Conservation (phyloP, 2,329 filamentous ascomycete genomes). For the Clarireedia hainanense region DNA sequence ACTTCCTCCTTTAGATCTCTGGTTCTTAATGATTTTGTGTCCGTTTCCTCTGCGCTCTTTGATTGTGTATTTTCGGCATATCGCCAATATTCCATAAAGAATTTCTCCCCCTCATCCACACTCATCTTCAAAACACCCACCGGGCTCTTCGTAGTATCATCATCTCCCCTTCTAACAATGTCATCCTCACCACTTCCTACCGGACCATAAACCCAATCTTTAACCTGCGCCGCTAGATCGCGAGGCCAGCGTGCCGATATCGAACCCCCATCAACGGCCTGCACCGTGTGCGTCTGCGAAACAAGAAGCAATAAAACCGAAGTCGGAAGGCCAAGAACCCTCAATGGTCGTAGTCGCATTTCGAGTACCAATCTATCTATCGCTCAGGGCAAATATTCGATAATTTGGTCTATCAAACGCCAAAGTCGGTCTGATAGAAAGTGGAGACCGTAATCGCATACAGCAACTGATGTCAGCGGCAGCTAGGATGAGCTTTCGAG, state of each 20-base stretch:
- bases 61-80: conserved; percentile 19
- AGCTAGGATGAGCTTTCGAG: too few species aligned
- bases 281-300: conserved; percentile 31
- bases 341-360: conserved; percentile 34
- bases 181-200: conserved; percentile 34
- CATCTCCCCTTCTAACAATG: conserved; percentile 32
- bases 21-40: conserved; percentile 5
- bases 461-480: too few species aligned
- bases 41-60: neutral
- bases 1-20: conserved; percentile 22
- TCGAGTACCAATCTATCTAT: neutral
- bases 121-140: conserved; percentile 66
- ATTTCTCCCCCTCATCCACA: conserved; percentile 63
- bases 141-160: conserved; percentile 35
- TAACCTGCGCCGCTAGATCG: conserved; percentile 37
- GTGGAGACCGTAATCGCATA: too few species aligned
- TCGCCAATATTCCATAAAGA: conserved; percentile 57
- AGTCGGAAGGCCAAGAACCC: conserved; percentile 34
- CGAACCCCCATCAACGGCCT: conserved; percentile 21
- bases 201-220: conserved; percentile 41
- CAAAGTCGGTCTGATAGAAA: too few species aligned
- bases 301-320: conserved; percentile 40
- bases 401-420: too few species aligned
- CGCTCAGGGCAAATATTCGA: neutral
- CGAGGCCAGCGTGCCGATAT: conserved; percentile 34